Evolutionary conservation across 306 rosid species (phyloP).

Genomic region (Casuarina glauca): DNA sequence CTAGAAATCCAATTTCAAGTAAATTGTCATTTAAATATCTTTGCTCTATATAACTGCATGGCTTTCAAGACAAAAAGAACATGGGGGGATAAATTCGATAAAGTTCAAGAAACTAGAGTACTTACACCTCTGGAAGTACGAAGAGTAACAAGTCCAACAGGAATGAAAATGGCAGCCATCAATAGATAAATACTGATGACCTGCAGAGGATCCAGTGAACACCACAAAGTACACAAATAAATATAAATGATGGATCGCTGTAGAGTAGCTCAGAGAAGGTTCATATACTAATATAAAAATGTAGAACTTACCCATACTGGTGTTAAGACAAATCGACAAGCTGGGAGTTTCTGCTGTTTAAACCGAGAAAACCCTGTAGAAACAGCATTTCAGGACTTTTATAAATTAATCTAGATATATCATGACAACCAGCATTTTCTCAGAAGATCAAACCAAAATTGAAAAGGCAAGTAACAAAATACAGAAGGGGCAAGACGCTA

Average conservation of each 20-base stretch:
- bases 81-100: slow-evolving; percentile 5
- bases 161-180: slow-evolving; percentile 74
- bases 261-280: slow-evolving; percentile 28
- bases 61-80: slow-evolving; percentile 26
- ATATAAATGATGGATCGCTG: slow-evolving; percentile 3
- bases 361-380: slow-evolving; percentile 68
- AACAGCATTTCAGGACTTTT: slow-evolving; percentile 22
- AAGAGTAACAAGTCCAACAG: slow-evolving; percentile 73
- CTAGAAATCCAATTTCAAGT: slow-evolving; percentile 43
- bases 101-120: slow-evolving; percentile 25
- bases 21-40: slow-evolving; percentile 7
- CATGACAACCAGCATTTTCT: neutral
- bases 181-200: slow-evolving; percentile 68
- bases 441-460: neutral
- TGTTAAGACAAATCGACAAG: slow-evolving; percentile 91
- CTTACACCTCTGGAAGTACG: slow-evolving; percentile 65
- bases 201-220: slow-evolving; percentile 48
- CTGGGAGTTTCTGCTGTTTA: slow-evolving; percentile 92
- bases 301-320: slow-evolving; percentile 76
- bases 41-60: neutral
- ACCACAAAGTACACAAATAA: slow-evolving; percentile 19
- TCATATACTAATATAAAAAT: slow-evolving; percentile 13
- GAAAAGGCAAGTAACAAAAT: neutral
- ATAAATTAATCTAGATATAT: neutral
- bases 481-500: neutral